phyloP scores from a whole-genome alignment of 345 rosid genomes.

The Citrus glauca region DNA sequence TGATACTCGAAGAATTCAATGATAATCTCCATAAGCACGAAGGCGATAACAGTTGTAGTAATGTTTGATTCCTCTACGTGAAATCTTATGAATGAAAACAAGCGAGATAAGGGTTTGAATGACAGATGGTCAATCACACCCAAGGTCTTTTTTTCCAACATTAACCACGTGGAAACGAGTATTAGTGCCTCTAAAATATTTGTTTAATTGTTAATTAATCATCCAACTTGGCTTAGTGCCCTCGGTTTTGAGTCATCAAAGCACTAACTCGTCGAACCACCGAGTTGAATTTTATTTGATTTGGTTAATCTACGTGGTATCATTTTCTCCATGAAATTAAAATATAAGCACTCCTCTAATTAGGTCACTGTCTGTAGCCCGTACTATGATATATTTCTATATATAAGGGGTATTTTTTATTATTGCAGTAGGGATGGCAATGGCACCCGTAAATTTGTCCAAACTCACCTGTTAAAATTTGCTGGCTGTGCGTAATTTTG shows the following conservation, averaged over 20 bases:
- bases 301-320: neutral
- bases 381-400: too few relatives aligned
- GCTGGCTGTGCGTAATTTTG: too few relatives aligned
- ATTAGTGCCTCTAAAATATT: neutral
- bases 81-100: neutral
- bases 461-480: rapidly evolving
- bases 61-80: neutral
- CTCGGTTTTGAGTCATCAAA: conserved; percentile 26
- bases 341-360: neutral
- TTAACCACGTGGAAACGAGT: neutral
- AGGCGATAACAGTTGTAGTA: neutral
- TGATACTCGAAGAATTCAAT: neutral
- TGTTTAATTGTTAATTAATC: neutral
- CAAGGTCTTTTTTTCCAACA: neutral
- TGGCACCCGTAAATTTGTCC: rapidly evolving
- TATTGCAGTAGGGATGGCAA: too few relatives aligned
- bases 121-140: neutral
- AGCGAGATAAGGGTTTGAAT: neutral
- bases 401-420: too few relatives aligned
- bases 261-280: neutral
- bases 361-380: neutral
- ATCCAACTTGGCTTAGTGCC: conserved; percentile 22
- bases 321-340: conserved; percentile 12
- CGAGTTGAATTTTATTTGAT: neutral
- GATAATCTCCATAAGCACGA: neutral